Conservation (phyloP, 495 filamentous ascomycete genomes). For the Penicillium alfredii region DNA sequence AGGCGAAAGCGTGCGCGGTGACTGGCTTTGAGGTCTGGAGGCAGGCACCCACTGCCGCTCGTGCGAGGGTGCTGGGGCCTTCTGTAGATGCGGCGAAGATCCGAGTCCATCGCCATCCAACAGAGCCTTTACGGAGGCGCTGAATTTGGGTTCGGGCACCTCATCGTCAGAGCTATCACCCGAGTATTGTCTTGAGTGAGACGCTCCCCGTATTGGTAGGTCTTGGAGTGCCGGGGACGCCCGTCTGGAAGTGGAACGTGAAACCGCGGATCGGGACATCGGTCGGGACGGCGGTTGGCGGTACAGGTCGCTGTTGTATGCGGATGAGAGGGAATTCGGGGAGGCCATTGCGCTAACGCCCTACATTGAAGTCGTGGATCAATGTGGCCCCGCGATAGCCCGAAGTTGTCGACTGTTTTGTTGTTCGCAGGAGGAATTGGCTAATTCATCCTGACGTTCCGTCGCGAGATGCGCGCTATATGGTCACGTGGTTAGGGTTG, state of each 20-base stretch:
- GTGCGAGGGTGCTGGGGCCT: conserved; percentile 29
- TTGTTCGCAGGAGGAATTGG: conserved; percentile 11
- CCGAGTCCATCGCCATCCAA: conserved; percentile 58
- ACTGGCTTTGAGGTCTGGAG: conserved; percentile 33
- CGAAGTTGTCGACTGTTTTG: conserved; percentile 24
- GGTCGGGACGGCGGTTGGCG: conserved; percentile 34
- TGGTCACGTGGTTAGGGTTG: conserved; percentile 18
- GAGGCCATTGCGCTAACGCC: conserved; percentile 32
- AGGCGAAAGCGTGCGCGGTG: conserved; percentile 35
- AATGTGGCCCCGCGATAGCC: conserved; percentile 20
- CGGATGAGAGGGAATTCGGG: conserved; percentile 33
- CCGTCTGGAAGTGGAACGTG: conserved; percentile 39
- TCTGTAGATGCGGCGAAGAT: conserved; percentile 45
- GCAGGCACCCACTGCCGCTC: conserved; percentile 20
- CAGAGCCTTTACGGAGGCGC: conserved; percentile 70
- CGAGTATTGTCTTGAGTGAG: conserved; percentile 31
- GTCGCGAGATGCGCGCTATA: conserved; percentile 14
- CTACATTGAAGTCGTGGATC: conserved; percentile 32
- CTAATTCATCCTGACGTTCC: conserved; percentile 17
- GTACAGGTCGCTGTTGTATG: conserved; percentile 32
- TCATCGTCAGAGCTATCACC: conserved; percentile 72
- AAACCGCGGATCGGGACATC: conserved; percentile 38
- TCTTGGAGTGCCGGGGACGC: conserved; percentile 31
- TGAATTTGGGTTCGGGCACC: conserved; percentile 71
- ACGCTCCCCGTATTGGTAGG: conserved; percentile 15